These are phyloP conservation scores for Xylaria longipes DNA, from an alignment of 495 filamentous ascomycete genomes.

Conservation along the genomic window DNA sequence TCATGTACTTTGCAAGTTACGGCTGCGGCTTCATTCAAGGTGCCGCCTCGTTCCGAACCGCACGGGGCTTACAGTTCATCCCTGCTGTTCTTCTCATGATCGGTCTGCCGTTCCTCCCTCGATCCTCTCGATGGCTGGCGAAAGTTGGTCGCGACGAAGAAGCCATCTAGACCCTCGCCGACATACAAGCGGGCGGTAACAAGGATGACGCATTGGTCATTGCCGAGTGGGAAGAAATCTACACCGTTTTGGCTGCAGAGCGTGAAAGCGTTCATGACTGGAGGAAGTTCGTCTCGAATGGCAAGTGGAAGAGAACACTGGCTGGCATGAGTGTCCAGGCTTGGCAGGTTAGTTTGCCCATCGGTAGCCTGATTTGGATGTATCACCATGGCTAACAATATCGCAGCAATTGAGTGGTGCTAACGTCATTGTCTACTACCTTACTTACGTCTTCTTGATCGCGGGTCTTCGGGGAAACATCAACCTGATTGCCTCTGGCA, in stretches of 20 bases:
- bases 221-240: constrained; percentile 76
- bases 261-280: constrained; percentile 59
- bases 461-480: constrained; percentile 67
- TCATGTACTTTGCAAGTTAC: constrained; percentile 54
- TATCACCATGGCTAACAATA: constrained; percentile 54
- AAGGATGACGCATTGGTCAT: constrained; percentile 70
- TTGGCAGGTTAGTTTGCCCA: constrained; percentile 44
- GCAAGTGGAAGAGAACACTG: constrained; percentile 76
- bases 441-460: constrained; percentile 77
- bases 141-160: constrained; percentile 72
- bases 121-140: constrained; percentile 76
- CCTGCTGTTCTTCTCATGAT: constrained; percentile 68
- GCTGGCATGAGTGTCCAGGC: constrained; percentile 71
- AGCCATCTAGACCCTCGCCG: constrained; percentile 68
- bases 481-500: constrained; percentile 69
- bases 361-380: neutral
- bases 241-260: constrained; percentile 63
- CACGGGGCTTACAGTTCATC: constrained; percentile 76
- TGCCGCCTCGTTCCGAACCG: constrained; percentile 69
- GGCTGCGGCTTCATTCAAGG: constrained; percentile 67
- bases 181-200: constrained; percentile 71
- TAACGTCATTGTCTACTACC: constrained; percentile 74
- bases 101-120: constrained; percentile 72
- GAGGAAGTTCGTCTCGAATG: constrained; percentile 65
- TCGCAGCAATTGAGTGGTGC: constrained; percentile 72